Base-by-base conservation (phyloP, 140 eudicot species). In the Flaveria floridana region DNA sequence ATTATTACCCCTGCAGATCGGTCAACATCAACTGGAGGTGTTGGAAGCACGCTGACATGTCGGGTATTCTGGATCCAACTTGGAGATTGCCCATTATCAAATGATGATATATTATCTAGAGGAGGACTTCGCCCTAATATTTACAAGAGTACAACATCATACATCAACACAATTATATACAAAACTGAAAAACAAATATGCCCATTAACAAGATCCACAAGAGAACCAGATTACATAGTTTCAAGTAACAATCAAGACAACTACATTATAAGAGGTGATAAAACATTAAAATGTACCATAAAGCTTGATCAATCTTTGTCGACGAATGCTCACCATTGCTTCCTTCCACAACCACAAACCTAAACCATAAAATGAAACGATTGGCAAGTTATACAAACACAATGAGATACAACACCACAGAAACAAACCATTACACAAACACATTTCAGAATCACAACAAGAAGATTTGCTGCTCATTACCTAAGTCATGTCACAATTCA, bases 251-350 rank as follows among this genome's bases (percentile, higher is more conserved):
- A 25, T 73, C 63, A 11, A 20, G 57, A 34, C 41, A 34, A 4
- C 74, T 47, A 34, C 47, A 51, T 71, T 62, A 10, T 51, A 41
- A 55, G 39, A 68, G 19, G 42, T 57, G 48, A 53, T 10, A 39
- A 14, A 68, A 47, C 47, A 26, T 21, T 58, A 59, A 74, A 65
- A 68, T 68, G 52, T 80, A 80, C 84, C 84, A 68, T 80, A 80
- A 69, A 80, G 80, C 76, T 80, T 80, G 80, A 80, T 80, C 84
- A 80, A 37, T 75, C 84, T 69, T 75, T 69, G 84, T 74, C 84
- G 76, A 80, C 84, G 84, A 75, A 94, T 88, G 95, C 99, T 94
- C 92, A 94, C 99, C 99, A 94, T 94, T 53, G 79, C 82, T 86
- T 80, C 77, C 73, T 47, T 67, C 71, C 75, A 48, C 66, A 80